phyloP scores from a whole-genome alignment of 768 basidiomycete genomes.

The Plicaturopsis crispa region DNA sequence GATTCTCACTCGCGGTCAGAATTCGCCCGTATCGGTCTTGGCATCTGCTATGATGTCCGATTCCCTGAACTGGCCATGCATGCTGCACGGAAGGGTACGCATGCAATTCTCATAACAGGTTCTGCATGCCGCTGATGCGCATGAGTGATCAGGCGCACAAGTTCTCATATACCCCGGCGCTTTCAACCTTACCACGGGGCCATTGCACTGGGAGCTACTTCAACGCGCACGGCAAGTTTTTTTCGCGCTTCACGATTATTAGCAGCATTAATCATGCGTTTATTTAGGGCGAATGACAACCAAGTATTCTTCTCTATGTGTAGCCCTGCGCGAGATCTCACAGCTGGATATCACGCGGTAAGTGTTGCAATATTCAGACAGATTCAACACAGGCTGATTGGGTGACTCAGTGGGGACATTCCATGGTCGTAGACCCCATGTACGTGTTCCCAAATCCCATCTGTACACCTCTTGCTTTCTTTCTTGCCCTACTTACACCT shows the following conservation, averaged over 20 bases:
- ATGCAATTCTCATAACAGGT: background rate
- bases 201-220: slow-evolving; percentile 92
- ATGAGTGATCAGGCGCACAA: slow-evolving; percentile 81
- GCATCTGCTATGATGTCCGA: slow-evolving; percentile 93
- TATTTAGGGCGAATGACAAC: slow-evolving; percentile 85
- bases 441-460: slow-evolving; percentile 29
- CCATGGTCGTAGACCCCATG: slow-evolving; percentile 87
- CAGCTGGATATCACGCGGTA: slow-evolving; percentile 83
- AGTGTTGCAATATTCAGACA: slow-evolving; percentile 17
- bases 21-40: slow-evolving; percentile 95
- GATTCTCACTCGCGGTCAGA: slow-evolving; percentile 33
- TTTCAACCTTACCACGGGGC: slow-evolving; percentile 94
- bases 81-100: slow-evolving; percentile 71
- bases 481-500: too few relatives aligned
- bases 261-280: background rate
- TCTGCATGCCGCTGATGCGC: slow-evolving; percentile 4
- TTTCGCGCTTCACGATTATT: background rate
- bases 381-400: background rate
- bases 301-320: slow-evolving; percentile 97
- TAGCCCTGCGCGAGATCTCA: slow-evolving; percentile 83
- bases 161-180: slow-evolving; percentile 89
- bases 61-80: slow-evolving; percentile 94
- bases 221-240: slow-evolving; percentile 68
- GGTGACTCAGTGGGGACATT: slow-evolving; percentile 71
- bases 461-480: slow-evolving; percentile 3